These are phyloP conservation scores for Pleurotus platypus DNA, from an alignment of 768 basidiomycete species.

Conservation along the genomic window DNA sequence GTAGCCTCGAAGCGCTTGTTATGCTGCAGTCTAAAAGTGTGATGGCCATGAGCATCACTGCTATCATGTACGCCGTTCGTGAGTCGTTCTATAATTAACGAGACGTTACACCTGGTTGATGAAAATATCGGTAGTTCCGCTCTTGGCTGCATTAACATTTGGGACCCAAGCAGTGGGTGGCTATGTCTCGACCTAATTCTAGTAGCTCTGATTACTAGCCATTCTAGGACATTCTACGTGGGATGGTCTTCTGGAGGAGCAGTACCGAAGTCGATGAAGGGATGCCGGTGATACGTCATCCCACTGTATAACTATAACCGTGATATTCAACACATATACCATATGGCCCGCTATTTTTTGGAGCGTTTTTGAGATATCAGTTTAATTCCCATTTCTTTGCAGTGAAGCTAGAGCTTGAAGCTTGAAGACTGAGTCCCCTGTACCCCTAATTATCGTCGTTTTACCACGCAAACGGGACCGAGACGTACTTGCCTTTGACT, in stretches of 20 bases:
- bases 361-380: too few relatives aligned
- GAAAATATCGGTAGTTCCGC: neutral
- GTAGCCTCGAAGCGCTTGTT: neutral
- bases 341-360: neutral
- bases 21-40: neutral
- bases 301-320: neutral
- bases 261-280: neutral
- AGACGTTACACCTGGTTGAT: neutral
- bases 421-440: too few relatives aligned
- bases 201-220: neutral
- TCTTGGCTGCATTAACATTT: conserved; percentile 3
- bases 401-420: too few relatives aligned
- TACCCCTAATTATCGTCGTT: too few relatives aligned
- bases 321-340: neutral
- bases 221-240: neutral
- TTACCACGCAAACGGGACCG: too few relatives aligned
- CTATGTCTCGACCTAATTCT: neutral
- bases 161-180: neutral
- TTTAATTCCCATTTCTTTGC: too few relatives aligned
- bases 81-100: neutral
- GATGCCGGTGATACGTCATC: neutral
- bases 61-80: neutral
- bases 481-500: too few relatives aligned
- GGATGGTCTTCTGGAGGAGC: neutral
- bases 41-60: neutral